These are phyloP conservation scores for Lathyrus oleraceus DNA, from an alignment of 306 rosid genomes.

Conservation along the genomic window DNA sequence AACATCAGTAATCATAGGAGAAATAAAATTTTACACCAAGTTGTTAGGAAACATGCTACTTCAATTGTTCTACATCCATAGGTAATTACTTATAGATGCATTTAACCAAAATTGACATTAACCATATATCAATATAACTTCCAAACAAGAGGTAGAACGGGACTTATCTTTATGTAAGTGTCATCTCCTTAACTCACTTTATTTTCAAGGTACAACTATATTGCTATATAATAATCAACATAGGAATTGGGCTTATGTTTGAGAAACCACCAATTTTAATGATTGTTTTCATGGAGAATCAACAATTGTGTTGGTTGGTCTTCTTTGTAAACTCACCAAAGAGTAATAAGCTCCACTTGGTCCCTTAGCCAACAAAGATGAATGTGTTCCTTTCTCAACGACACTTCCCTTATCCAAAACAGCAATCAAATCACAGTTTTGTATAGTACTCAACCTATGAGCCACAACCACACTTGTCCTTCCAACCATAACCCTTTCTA, in stretches of 20 bases:
- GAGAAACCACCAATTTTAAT: neutral
- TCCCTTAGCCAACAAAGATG: constrained; percentile 60
- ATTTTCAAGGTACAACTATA: neutral
- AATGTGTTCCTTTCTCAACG: constrained; percentile 78
- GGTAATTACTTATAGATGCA: too few relatives aligned
- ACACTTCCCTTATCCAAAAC: constrained; percentile 80
- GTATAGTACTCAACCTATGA: constrained; percentile 80
- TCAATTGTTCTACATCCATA: too few relatives aligned
- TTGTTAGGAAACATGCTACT: too few relatives aligned
- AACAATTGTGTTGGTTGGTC: neutral
- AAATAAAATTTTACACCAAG: too few relatives aligned
- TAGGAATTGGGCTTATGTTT: neutral
- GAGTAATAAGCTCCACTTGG: constrained; percentile 68
- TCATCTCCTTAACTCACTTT: too few relatives aligned
- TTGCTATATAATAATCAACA: neutral
- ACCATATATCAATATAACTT: too few relatives aligned
- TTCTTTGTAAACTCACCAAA: constrained; percentile 56
- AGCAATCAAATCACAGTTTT: constrained; percentile 63
- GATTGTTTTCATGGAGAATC: neutral
- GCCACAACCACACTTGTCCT: constrained; percentile 94
- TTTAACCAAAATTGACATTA: too few relatives aligned
- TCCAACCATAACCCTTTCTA: constrained; percentile 85
- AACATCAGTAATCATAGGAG: too few relatives aligned
- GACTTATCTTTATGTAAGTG: too few relatives aligned
- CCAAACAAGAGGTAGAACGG: too few relatives aligned